Evolutionary conservation across 2,329 filamentous ascomycete species (phyloP).

Genomic region (Thermochaetoides dissita): DNA sequence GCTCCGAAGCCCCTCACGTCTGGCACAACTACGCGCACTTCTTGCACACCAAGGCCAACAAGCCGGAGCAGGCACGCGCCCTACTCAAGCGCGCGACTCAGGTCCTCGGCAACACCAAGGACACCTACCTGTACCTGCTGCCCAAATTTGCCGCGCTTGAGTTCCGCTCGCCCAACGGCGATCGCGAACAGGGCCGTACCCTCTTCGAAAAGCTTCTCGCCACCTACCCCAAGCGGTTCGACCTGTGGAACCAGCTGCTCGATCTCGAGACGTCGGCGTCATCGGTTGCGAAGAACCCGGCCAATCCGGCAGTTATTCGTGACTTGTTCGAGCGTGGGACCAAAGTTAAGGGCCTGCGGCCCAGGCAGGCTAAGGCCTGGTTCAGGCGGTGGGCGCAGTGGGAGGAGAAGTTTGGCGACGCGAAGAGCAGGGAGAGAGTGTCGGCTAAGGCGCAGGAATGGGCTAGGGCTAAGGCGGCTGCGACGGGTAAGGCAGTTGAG

Average conservation of each 20-base stretch:
- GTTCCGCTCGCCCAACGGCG: constrained; percentile 70
- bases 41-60: constrained; percentile 59
- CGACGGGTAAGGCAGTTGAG: constrained; percentile 18
- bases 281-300: constrained; percentile 25
- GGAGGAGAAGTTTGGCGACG: constrained; percentile 61
- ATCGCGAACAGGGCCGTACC: constrained; percentile 81
- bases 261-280: constrained; percentile 57
- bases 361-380: constrained; percentile 69
- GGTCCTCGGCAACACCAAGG: constrained; percentile 50
- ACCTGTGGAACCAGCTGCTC: constrained; percentile 84
- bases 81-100: constrained; percentile 76
- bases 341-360: constrained; percentile 58
- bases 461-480: constrained; percentile 37
- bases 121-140: constrained; percentile 56
- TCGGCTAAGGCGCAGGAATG: constrained; percentile 58
- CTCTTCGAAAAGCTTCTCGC: constrained; percentile 81
- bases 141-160: constrained; percentile 84
- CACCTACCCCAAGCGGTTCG: constrained; percentile 76
- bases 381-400: constrained; percentile 88
- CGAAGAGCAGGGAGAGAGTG: constrained; percentile 56
- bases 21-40: constrained; percentile 95
- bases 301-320: constrained; percentile 43
- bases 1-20: constrained; percentile 62
- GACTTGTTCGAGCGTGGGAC: constrained; percentile 72
- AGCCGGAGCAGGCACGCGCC: constrained; percentile 60